Evolutionary conservation across 2,329 filamentous ascomycete species (phyloP).

Genomic region (Fragosphaeria purpurea): DNA sequence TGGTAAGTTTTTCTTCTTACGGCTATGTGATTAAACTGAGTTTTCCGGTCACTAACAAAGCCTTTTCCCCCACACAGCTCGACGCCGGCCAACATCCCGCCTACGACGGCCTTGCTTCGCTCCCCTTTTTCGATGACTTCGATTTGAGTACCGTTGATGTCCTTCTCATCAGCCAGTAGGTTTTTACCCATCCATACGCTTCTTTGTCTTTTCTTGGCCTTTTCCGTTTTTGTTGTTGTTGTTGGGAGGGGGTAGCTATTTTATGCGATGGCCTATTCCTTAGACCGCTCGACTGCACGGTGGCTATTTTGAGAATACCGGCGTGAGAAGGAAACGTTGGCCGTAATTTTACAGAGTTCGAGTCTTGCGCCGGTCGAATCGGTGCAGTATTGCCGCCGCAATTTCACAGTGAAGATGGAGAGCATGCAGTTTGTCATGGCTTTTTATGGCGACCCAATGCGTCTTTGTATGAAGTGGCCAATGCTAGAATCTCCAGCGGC

Average conservation of each 20-base stretch:
- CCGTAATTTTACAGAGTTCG: too few species aligned
- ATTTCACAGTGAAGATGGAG: too few species aligned
- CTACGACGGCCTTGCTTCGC: slow-evolving; percentile 83
- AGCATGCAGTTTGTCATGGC: too few species aligned
- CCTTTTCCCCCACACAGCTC: slow-evolving; percentile 45
- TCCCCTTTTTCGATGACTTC: slow-evolving; percentile 98
- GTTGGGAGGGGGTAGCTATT: too few species aligned
- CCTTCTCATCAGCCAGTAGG: slow-evolving; percentile 98
- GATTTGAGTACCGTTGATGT: slow-evolving; percentile 96
- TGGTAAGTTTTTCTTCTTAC: slow-evolving; percentile 52
- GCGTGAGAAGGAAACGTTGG: too few species aligned
- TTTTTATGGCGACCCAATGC: not conserved
- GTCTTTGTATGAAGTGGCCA: not conserved
- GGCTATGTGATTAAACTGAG: too few species aligned
- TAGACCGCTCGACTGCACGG: too few species aligned
- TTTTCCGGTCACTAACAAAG: not conserved
- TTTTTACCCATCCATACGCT: slow-evolving; percentile 20
- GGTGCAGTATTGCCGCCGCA: too few species aligned
- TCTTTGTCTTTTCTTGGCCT: not conserved
- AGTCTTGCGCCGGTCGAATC: too few species aligned
- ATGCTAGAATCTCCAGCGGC: not conserved
- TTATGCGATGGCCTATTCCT: too few species aligned
- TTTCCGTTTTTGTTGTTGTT: not conserved
- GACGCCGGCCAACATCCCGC: slow-evolving; percentile 96
- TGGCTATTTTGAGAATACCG: too few species aligned